These are phyloP conservation scores for Excoecaria agallocha DNA, from an alignment of 345 rosid genomes.

Conservation along the genomic window DNA sequence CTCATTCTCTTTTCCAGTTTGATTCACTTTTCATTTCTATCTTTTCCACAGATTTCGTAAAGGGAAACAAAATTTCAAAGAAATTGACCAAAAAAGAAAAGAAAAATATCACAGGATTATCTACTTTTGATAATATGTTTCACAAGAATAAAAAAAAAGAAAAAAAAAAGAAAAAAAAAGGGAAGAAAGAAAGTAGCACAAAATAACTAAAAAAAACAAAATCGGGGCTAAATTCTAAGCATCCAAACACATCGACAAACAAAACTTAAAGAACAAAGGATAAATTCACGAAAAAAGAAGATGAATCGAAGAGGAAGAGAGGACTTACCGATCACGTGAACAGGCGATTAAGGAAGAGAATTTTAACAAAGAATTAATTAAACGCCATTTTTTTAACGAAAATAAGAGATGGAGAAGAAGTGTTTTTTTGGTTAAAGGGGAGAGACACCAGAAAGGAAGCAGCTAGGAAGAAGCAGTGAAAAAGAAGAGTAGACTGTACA, in stretches of 20 bases:
- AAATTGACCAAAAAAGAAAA: background rate
- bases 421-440: background rate
- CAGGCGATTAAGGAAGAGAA: background rate
- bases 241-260: background rate
- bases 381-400: background rate
- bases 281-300: conserved; percentile 7
- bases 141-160: no score
- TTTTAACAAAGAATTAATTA: background rate
- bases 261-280: conserved; percentile 6
- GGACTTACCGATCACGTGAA: conserved; percentile 59
- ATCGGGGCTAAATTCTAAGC: background rate
- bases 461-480: background rate
- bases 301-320: background rate
- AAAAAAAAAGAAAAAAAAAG: no score
- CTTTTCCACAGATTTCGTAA: background rate
- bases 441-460: background rate
- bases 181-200: no score
- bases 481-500: background rate
- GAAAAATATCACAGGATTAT: background rate
- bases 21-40: background rate
- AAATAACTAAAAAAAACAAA: background rate
- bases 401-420: background rate
- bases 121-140: background rate
- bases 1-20: background rate
- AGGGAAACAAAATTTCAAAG: background rate